Conservation (phyloP, 192 early-diverging fungal genomes). For the Rhizoclosmatium globosum region DNA sequence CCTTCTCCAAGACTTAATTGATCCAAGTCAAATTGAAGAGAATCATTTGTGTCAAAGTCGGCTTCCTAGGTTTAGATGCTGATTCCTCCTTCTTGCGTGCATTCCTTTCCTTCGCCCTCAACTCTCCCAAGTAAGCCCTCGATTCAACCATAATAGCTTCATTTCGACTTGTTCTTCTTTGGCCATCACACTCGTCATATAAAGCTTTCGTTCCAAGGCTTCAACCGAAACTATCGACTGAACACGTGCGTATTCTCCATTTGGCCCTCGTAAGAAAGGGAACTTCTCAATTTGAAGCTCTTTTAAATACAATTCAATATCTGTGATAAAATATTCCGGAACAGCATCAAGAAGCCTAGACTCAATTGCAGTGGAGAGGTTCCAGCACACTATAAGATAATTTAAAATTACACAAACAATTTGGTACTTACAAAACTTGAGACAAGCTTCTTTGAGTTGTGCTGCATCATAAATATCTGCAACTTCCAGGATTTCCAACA, state of each 20-base stretch:
- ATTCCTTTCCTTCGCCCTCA: conserved; percentile 34
- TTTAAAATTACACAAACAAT: neutral
- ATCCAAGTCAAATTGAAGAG: neutral
- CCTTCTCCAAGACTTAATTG: neutral
- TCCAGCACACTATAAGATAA: conserved; percentile 41
- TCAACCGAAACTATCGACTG: neutral
- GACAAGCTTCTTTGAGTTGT: conserved; percentile 58
- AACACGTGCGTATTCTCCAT: conserved; percentile 41
- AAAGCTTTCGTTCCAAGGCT: conserved; percentile 20
- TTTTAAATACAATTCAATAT: conserved; percentile 34
- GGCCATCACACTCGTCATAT: conserved; percentile 1
- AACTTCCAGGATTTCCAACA: conserved; percentile 60
- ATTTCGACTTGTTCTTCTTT: neutral
- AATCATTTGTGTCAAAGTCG: neutral
- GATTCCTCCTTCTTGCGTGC: too few species aligned
- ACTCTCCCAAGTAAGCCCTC: conserved; percentile 1
- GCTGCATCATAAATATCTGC: conserved; percentile 60
- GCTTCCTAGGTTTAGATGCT: neutral
- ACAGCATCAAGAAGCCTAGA: conserved; percentile 25
- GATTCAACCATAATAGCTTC: neutral
- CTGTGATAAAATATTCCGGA: conserved; percentile 33
- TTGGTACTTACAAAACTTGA: conserved; percentile 54
- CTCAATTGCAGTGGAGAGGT: conserved; percentile 47
- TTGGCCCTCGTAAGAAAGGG: conserved; percentile 40
- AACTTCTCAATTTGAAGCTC: conserved; percentile 41